A percentile compares a stretch with the other conserved stretches of the same genome.
phyloP scores from a whole-genome alignment of 2,329 filamentous ascomycete genomes.

The Metarhizium humberi region DNA sequence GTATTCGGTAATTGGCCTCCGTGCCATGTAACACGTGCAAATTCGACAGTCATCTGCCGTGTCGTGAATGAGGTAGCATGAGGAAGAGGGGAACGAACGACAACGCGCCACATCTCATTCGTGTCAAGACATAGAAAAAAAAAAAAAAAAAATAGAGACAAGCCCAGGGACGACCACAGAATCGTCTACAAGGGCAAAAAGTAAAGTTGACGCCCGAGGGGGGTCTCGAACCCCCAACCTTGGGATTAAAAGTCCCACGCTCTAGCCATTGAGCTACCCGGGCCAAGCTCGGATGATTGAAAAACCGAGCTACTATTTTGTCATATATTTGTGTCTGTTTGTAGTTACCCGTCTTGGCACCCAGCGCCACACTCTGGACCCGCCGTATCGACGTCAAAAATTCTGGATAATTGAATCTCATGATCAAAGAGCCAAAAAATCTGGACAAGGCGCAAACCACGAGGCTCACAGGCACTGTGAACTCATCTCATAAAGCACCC shows the following conservation, averaged over 20 bases:
- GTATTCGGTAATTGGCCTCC: no score
- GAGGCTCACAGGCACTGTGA: neutral
- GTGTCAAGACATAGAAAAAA: neutral
- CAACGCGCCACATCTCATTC: no score
- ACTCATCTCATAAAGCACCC: neutral
- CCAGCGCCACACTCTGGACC: neutral
- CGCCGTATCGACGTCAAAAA: conserved; percentile 6
- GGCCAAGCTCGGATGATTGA: conserved; percentile 7
- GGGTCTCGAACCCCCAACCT: conserved; percentile 24
- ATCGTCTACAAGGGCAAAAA: neutral
- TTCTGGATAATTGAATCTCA: conserved; percentile 1
- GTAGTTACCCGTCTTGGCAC: no score
- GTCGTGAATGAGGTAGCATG: no score
- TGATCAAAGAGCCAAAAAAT: neutral
- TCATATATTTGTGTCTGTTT: no score
- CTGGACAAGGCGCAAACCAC: neutral
- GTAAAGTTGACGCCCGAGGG: conserved; percentile 17
- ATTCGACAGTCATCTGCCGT: no score
- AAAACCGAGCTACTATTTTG: neutral
- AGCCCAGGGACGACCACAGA: neutral
- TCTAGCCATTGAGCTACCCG: conserved; percentile 25
- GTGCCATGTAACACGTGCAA: no score
- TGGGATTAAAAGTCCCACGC: conserved; percentile 25
- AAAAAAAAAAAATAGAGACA: neutral
- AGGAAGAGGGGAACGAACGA: no score